Evolutionary conservation across 345 rosid species (phyloP).

Genomic region (Salix udensis): DNA sequence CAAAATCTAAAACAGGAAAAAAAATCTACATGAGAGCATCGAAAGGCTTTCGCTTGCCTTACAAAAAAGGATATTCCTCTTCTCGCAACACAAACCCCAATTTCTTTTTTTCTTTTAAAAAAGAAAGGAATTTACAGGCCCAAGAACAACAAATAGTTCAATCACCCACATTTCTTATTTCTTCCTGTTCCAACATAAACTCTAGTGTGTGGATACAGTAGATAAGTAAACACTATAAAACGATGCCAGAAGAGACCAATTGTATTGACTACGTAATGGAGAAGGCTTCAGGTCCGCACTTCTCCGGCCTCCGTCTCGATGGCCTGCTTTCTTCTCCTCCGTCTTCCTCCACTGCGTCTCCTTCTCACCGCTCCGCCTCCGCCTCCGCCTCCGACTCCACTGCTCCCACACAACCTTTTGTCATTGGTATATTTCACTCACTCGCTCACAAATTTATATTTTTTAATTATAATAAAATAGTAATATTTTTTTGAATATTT

Average conservation of each 20-base stretch:
- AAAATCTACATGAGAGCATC: too few species aligned
- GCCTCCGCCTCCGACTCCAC: conserved; percentile 27
- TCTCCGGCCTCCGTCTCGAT: conserved; percentile 92
- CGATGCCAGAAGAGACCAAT: conserved; percentile 52
- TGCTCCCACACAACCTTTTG: conserved; percentile 66
- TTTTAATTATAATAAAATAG: not conserved
- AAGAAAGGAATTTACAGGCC: not conserved
- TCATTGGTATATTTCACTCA: conserved; percentile 51
- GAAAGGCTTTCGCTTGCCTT: too few species aligned
- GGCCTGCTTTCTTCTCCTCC: conserved; percentile 60
- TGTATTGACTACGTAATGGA: conserved; percentile 88
- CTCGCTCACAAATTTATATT: not conserved
- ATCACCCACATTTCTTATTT: not conserved
- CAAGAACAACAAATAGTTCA: not conserved
- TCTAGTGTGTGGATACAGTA: too few species aligned
- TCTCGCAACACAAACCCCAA: not conserved
- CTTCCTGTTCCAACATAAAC: not conserved
- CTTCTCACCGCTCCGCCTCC: conserved; percentile 17
- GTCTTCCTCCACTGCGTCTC: conserved; percentile 39
- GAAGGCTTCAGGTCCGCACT: conserved; percentile 96
- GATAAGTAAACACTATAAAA: not conserved
- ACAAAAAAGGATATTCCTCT: not conserved
- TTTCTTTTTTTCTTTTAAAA: not conserved
- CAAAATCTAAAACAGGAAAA: too few species aligned
- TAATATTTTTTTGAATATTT: not conserved